phyloP scores from a whole-genome alignment of 2,329 filamentous ascomycete species.

The Curvularia spicifera region DNA sequence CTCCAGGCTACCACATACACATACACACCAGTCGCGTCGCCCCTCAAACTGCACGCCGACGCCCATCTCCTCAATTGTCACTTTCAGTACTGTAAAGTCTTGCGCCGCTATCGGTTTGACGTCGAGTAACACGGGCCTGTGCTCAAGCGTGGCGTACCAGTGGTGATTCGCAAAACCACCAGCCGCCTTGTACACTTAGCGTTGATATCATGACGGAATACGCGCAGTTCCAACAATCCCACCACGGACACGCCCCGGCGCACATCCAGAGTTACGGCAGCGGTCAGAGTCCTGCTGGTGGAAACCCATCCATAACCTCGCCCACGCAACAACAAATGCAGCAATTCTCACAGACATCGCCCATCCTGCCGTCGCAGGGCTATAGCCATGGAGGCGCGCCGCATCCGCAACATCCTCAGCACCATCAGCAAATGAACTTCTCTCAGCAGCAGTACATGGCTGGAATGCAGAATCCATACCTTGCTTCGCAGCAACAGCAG shows the following conservation, averaged over 20 bases:
- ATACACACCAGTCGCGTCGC: conserved; percentile 40
- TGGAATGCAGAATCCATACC: conserved; percentile 76
- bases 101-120: conserved; percentile 27
- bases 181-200: conserved; percentile 23
- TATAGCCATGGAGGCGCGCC: conserved; percentile 70
- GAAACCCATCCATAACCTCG: conserved; percentile 67
- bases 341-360: conserved; percentile 71
- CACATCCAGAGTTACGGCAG: conserved; percentile 50
- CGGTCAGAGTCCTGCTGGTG: conserved; percentile 44
- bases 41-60: conserved; percentile 28
- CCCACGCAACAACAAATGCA: conserved; percentile 65
- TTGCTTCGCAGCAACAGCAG: conserved; percentile 86
- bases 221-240: conserved; percentile 56
- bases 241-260: conserved; percentile 52
- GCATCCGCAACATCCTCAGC: conserved; percentile 64
- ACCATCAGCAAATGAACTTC: conserved; percentile 79
- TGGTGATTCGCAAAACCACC: conserved; percentile 2
- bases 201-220: conserved; percentile 55
- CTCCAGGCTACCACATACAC: conserved; percentile 38
- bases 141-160: conserved; percentile 39
- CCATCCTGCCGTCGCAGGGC: conserved; percentile 77
- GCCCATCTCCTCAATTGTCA: not conserved
- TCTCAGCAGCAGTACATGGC: conserved; percentile 74
- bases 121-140: conserved; percentile 27
- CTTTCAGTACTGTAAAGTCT: conserved; percentile 10